These are phyloP conservation scores for Mycena haematopus DNA, from an alignment of 768 basidiomycete species.

Conservation along the genomic window DNA sequence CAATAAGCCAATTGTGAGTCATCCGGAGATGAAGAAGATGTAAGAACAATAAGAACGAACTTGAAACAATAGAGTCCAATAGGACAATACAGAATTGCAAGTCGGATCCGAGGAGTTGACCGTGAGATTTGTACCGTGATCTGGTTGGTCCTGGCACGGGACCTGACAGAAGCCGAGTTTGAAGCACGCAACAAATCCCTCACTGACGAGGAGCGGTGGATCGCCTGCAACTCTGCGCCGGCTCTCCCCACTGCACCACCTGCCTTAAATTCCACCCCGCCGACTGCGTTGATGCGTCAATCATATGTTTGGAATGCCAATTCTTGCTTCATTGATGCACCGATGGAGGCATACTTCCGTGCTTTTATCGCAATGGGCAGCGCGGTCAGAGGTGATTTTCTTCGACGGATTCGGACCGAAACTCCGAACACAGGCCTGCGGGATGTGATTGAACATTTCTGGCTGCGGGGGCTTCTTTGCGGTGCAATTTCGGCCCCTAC, in stretches of 20 bases:
- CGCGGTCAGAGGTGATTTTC: neutral
- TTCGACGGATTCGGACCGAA: neutral
- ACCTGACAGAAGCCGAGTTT: no score
- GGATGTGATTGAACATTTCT: neutral
- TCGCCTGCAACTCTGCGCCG: neutral
- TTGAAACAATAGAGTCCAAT: no score
- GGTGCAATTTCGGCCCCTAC: neutral
- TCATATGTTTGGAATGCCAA: neutral
- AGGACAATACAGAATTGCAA: no score
- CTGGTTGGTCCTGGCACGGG: no score
- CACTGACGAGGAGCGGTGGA: neutral
- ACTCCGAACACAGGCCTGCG: neutral
- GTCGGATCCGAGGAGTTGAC: no score
- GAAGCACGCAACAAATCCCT: neutral
- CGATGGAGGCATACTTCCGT: slow-evolving; percentile 6
- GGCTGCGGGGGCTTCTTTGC: neutral
- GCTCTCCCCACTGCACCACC: neutral
- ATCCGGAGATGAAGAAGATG: no score
- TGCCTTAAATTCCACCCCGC: neutral
- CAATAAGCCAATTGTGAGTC: no score
- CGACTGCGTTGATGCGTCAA: neutral
- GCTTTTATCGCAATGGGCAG: neutral
- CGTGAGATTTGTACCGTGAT: no score
- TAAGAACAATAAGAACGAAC: no score
- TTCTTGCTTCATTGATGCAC: slow-evolving; percentile 8